Conservation (phyloP, 495 filamentous ascomycete species). For the Xylaria curta region DNA sequence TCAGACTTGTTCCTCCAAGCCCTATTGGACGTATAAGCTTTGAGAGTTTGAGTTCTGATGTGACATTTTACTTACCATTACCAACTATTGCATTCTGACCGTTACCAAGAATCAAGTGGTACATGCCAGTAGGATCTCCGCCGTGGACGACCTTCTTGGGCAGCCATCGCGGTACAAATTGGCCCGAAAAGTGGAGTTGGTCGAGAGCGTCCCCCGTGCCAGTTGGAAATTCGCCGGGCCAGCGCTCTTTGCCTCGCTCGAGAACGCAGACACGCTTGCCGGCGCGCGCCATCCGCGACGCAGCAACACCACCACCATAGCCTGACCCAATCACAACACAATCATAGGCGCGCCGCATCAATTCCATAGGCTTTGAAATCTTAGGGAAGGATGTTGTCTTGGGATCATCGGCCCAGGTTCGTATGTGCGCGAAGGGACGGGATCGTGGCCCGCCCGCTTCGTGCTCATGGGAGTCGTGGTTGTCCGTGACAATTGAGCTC, state of each 20-base stretch:
- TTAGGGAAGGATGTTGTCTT: constrained; percentile 51
- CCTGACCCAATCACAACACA: constrained; percentile 71
- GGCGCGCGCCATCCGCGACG: constrained; percentile 67
- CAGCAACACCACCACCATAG: constrained; percentile 71
- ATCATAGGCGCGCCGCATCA: constrained; percentile 65
- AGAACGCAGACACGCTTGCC: constrained; percentile 67
- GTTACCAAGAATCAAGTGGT: constrained; percentile 67
- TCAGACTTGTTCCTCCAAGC: constrained; percentile 68
- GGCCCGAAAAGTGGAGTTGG: constrained; percentile 64
- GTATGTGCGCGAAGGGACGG: constrained; percentile 46
- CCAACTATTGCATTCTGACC: constrained; percentile 70
- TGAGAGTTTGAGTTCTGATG: not conserved
- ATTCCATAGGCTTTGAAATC: constrained; percentile 62
- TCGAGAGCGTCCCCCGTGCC: constrained; percentile 50
- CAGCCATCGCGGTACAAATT: constrained; percentile 49
- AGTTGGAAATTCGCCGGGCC: constrained; percentile 69
- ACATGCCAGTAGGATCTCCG: constrained; percentile 66
- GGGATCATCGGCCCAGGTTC: constrained; percentile 51
- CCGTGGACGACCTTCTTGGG: constrained; percentile 49
- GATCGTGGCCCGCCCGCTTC: constrained; percentile 44
- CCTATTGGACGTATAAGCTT: constrained; percentile 42
- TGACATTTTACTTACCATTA: constrained; percentile 56
- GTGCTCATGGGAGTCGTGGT: constrained; percentile 33
- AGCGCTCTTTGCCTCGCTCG: constrained; percentile 67
- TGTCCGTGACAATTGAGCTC: constrained; percentile 19